Percentiles rank a stretch among this genome's conserved stretches.
phyloP scores from a whole-genome alignment of 2,329 filamentous ascomycete genomes.

The Colletotrichum falcatum region DNA sequence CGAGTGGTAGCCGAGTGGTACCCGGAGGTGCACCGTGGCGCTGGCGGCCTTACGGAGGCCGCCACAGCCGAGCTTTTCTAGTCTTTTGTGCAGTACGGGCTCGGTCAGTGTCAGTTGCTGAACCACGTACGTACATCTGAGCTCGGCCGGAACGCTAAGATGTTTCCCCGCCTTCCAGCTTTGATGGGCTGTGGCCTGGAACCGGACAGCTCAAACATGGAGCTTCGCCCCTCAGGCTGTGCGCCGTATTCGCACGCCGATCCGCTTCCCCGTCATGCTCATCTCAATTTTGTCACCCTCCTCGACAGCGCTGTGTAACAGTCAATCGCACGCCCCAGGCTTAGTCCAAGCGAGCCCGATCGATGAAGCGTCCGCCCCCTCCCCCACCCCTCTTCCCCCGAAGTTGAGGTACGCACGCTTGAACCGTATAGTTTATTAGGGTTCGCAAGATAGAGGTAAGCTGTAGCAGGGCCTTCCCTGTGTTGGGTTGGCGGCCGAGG shows the following conservation, averaged over 20 bases:
- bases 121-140: slow-evolving; percentile 3
- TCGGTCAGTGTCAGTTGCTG: neutral
- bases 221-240: slow-evolving; percentile 31
- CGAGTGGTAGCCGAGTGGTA: slow-evolving; percentile 8
- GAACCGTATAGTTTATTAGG: slow-evolving; percentile 18
- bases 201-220: slow-evolving; percentile 15
- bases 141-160: slow-evolving; percentile 27
- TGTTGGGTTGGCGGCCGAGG: slow-evolving; percentile 4
- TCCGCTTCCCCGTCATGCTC: slow-evolving; percentile 5
- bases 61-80: slow-evolving; percentile 18
- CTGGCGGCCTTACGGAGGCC: slow-evolving; percentile 17
- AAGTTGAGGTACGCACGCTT: slow-evolving; percentile 26
- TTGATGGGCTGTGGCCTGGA: slow-evolving; percentile 17
- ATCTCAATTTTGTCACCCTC: slow-evolving; percentile 11
- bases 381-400: neutral
- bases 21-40: slow-evolving; percentile 23
- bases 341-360: slow-evolving; percentile 27
- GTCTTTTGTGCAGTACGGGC: neutral
- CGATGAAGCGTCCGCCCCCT: slow-evolving; percentile 6
- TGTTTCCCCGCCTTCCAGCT: slow-evolving; percentile 30
- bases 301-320: slow-evolving; percentile 10
- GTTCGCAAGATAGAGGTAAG: neutral
- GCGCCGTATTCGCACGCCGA: slow-evolving; percentile 28
- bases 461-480: slow-evolving; percentile 24
- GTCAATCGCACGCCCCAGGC: slow-evolving; percentile 21